Conservation (phyloP, 768 basidiomycete genomes). For the Suillus plorans region DNA sequence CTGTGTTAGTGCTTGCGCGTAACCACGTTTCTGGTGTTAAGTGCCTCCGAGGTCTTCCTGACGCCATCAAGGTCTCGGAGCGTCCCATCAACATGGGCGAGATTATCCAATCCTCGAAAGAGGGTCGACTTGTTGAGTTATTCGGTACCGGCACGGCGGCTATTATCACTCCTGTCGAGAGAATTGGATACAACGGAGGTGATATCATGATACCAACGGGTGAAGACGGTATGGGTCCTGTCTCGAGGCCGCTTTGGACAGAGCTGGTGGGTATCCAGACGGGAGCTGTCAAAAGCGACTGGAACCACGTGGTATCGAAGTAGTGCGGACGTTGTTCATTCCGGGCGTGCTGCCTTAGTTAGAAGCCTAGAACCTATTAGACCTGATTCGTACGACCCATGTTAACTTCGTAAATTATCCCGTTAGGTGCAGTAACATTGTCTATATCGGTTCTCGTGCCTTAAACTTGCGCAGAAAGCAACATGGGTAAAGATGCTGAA, state of each 20-base stretch:
- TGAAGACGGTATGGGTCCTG: conserved; percentile 74
- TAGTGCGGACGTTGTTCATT: conserved; percentile 8
- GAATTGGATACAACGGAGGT: conserved; percentile 57
- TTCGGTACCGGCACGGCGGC: conserved; percentile 59
- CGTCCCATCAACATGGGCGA: conserved; percentile 76
- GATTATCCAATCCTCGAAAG: conserved; percentile 49
- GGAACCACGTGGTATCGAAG: conserved; percentile 60
- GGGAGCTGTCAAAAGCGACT: conserved; percentile 73
- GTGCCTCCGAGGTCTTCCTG: conserved; percentile 53
- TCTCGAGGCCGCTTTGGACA: conserved; percentile 47
- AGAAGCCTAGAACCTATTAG: too few species aligned
- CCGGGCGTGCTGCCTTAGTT: neutral
- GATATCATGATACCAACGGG: conserved; percentile 57
- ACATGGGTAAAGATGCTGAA: neutral
- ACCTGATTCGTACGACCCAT: too few species aligned
- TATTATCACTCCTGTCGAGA: conserved; percentile 46
- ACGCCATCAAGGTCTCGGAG: conserved; percentile 60
- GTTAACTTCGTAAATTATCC: too few species aligned
- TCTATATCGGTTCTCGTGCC: neutral
- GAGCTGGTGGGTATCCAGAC: conserved; percentile 66
- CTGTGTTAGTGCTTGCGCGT: conserved; percentile 45
- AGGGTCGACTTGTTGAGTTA: conserved; percentile 47
- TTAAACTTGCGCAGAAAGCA: neutral
- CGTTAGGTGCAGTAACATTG: neutral
- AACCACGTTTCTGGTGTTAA: conserved; percentile 53